These are phyloP conservation scores for Dittrichia graveolens DNA, from an alignment of 129 eudicot species.

Conservation along the genomic window DNA sequence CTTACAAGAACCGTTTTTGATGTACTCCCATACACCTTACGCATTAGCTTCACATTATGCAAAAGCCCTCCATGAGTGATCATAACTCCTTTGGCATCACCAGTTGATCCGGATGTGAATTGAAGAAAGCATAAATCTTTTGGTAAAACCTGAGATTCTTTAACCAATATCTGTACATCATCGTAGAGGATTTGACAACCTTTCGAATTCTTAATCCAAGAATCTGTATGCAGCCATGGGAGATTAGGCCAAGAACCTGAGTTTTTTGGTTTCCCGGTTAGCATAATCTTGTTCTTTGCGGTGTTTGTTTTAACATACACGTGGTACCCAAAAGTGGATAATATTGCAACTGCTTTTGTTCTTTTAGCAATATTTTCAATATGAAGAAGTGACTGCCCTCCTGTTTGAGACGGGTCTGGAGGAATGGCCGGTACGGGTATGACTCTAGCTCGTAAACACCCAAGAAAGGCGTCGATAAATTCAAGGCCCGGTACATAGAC, in stretches of 20 bases:
- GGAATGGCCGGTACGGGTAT: constrained; percentile 55
- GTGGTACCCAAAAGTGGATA: constrained; percentile 46
- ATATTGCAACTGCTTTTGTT: constrained; percentile 47
- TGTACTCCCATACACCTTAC: constrained; percentile 47
- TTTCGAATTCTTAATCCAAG: constrained; percentile 46
- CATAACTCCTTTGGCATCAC: constrained; percentile 58
- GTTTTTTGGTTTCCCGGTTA: constrained; percentile 32
- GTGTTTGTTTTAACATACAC: constrained; percentile 42
- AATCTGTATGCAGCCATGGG: constrained; percentile 51
- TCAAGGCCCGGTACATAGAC: constrained; percentile 52
- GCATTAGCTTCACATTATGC: constrained; percentile 56
- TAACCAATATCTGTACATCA: constrained; percentile 24
- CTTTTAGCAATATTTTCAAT: constrained; percentile 45
- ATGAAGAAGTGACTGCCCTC: constrained; percentile 49
- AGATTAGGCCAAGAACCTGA: constrained; percentile 47
- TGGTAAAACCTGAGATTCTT: constrained; percentile 21
- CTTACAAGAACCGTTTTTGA: constrained; percentile 43
- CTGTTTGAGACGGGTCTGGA: constrained; percentile 51
- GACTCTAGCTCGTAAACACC: constrained; percentile 47
- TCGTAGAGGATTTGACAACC: constrained; percentile 8
- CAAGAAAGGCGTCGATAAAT: constrained; percentile 48
- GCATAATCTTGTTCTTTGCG: constrained; percentile 40
- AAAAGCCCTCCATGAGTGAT: constrained; percentile 45
- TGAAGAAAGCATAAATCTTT: constrained; percentile 53
- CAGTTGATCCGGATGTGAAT: constrained; percentile 57